Evolutionary conservation across 108 stramenopile genomes (phyloP), one percentile per base, ranked within the genome.

Genomic region (Mediolabrus comicus): DNA sequence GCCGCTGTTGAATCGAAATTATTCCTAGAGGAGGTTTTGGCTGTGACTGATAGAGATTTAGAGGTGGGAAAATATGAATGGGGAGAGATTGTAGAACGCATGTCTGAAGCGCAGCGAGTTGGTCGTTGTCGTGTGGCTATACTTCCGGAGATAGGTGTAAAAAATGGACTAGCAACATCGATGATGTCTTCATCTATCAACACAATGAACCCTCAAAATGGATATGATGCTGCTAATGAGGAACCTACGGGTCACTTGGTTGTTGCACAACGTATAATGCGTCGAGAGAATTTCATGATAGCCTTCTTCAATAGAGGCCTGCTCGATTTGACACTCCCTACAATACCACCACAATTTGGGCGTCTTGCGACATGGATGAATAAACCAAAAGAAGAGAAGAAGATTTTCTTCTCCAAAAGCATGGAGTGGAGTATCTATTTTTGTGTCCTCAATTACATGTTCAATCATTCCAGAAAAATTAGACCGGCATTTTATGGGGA

Each of bases 371-470:
- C 53, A 0, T 22, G 43, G 53, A 59, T 32, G n/a, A 75, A 51
- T 24, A 55, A 51, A 36, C 74, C 67, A 16, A 28, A 61, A 27
- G 49, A 62, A 32, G 63, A 64, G 14, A 74, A 59, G 14, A 60
- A 11, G n/a, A 19, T 61, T 9, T 92, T 84, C 69, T 80, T 86
- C 35, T 87, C 83, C 36, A 90, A 85, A 75, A 88, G 74, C 35
- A 73, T 92, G 11, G 86, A 96, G 76, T 98, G 96, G 95, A 80
- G 81, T 51, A 57, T 99, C 12, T 91, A 97, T 67, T 86, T 90
- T 59, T 96, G 95, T 62, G 79, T 99, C 52, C 69, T 97, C n/a
- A 95, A 94, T 73, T 95, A 95, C 78, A 96, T 99, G 97, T 99
- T 97, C 69, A 96, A 94, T 74, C 92, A 97, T 65, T 92, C 96